Base-by-base conservation (phyloP, 306 rosid species). In the Sophora flavescens region DNA sequence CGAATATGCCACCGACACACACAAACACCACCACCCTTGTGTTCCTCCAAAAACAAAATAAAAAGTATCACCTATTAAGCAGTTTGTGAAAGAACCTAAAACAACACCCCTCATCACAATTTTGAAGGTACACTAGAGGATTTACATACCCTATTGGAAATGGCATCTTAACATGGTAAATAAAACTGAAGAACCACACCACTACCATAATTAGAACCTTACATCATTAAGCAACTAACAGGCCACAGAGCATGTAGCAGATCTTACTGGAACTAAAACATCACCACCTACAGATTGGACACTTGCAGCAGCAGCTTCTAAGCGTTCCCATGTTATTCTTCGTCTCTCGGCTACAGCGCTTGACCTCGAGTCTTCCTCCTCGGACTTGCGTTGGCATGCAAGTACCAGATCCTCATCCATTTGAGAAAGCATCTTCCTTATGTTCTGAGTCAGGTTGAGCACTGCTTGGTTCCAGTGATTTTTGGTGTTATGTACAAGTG, bases 401-500 rank as follows among this genome's bases (percentile, higher is more conserved):
- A 83, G 82, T 17, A 86, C 93, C 12, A 92, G 87, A 63, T 92
- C 98, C 79, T 91, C 97, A 5, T 96, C 99, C 92, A 96, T 96
- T 82, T 92, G 97, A 10, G 78, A 73, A 35, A 96, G 86, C 76
- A 88, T 84, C 87, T 91, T 92, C 84, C 78, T 87, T 72, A 96
- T 86, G 67, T 92, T 92, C 81, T 88, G 81, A 39, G 98, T 92
- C 79, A 92, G 87, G 84, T 92, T 96, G 63, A 96, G 91, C 80
- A 96, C 98, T 32, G 98, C 93, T 66, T 96, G 97, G 56, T 92
- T 96, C 99, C 99, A 96, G 77, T 96, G 99, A 61, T 84, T 91
- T 71, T 84, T 88, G 14, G 93, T 63, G 73, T 96, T 96, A 65
- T 81, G 87, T 84, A 88, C 93, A 56, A 96, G 89, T 26, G 99